These are phyloP conservation scores for Cenchrus purpureus DNA, from an alignment of 176 grass and related monocot genomes.

Conservation along the genomic window DNA sequence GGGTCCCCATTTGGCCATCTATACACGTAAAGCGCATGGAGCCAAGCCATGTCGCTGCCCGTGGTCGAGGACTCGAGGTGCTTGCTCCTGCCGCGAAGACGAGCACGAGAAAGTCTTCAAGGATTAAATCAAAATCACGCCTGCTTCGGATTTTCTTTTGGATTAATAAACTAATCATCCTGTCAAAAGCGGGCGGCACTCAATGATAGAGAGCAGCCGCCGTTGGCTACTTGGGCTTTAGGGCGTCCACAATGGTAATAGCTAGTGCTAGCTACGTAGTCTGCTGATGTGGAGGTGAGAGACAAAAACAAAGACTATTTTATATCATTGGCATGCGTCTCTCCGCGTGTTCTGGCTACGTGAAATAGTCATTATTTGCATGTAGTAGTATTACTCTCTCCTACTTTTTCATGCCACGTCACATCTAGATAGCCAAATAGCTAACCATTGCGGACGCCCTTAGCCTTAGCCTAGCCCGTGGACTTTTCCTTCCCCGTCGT, in stretches of 20 bases:
- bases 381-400: too few species aligned
- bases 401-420: too few species aligned
- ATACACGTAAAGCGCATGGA: not conserved
- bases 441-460: too few species aligned
- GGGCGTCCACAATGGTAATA: too few species aligned
- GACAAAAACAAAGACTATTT: too few species aligned
- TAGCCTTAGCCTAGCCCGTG: not conserved
- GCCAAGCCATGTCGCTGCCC: not conserved
- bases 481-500: constrained; percentile 26
- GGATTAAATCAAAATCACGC: not conserved
- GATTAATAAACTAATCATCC: not conserved
- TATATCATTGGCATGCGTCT: too few species aligned
- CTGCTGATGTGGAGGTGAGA: too few species aligned
- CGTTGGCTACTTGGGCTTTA: not conserved
- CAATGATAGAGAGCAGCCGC: not conserved
- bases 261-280: too few species aligned
- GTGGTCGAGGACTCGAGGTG: not conserved
- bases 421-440: too few species aligned
- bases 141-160: not conserved
- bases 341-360: too few species aligned
- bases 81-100: not conserved
- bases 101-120: not conserved
- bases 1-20: too few species aligned
- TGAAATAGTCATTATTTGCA: too few species aligned
- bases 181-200: not conserved